Base-by-base conservation (phyloP, 1,284 basidiomycete genomes). In the Ustilago sp. region DNA sequence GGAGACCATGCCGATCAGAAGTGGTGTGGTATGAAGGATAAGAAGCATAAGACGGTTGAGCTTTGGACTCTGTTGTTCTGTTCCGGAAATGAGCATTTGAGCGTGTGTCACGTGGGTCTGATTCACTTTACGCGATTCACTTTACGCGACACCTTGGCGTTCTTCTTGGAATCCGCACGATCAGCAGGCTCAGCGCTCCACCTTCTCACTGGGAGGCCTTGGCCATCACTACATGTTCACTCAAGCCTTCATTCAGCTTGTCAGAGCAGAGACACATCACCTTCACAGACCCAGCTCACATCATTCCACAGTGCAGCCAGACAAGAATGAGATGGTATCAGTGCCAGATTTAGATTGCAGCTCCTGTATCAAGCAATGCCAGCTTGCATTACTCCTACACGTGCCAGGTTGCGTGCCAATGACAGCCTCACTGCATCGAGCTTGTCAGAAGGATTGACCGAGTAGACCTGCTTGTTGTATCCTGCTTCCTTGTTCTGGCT, bases 391-490 rank as follows among this genome's bases (percentile, higher is more conserved):
- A 78, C 65, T 15, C 76, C 73, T 8, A 78, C 76, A 38, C 76
- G 73, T 58, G 79, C 79, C 48, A 81, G 50, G 38, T 77, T 69
- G 48, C 77, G 65, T n/a, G 79, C 77, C 38, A 81, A 65, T 6
- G 70, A 73, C 34, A 80, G 55, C 7, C 80, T 72, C 11, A 79
- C 73, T 4, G 78, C 72, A 59, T 80, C 79, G 13, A 82, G 59
- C 70, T 79, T 68, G 48, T 76, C 68, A 1, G 62, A 67, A 6
- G 78, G 78, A 36, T 65, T 68, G 54, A 68, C 39, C 50, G 63
- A 51, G 9, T 58, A 23, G 28, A 43, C n/a, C 12, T 55, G 59
- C 19, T 45, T 59, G 9, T 50, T 58, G 28, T 47, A 11, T 8
- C 17, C 59, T 8, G 55, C 23, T 55, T 51, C 48, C 36, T 36